Evolutionary conservation across 768 basidiomycete species (phyloP).

Genomic region (Boletus rubroflammeus): DNA sequence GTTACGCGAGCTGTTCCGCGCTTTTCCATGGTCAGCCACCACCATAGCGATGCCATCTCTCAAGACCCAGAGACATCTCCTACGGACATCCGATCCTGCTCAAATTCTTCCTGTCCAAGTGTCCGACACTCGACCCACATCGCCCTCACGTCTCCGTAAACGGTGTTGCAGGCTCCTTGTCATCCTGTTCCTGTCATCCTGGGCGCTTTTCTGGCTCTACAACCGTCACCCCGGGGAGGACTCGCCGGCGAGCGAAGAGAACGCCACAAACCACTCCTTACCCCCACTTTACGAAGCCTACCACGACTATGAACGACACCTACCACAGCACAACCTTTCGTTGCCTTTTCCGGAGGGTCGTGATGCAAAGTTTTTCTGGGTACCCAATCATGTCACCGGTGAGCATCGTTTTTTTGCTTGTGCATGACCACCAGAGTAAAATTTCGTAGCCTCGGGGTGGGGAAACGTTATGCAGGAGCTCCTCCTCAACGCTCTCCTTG

Average conservation of each 20-base stretch:
- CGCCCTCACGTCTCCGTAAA: neutral
- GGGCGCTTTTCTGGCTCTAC: constrained; percentile 19
- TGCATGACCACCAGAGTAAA: neutral
- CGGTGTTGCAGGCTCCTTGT: constrained; percentile 14
- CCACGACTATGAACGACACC: constrained; percentile 39
- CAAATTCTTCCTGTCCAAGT: constrained; percentile 18
- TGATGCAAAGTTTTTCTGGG: constrained; percentile 44
- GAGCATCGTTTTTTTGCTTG: constrained; percentile 3
- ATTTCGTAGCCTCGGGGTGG: constrained; percentile 49
- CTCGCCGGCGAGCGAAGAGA: constrained; percentile 2
- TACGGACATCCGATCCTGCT: neutral
- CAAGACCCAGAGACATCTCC: constrained; percentile 3
- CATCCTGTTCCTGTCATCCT: constrained; percentile 9
- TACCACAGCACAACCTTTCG: constrained; percentile 44
- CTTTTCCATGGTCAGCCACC: neutral
- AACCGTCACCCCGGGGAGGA: neutral
- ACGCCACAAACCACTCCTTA: constrained; percentile 9
- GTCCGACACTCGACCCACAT: constrained; percentile 3
- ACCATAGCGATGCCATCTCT: constrained; percentile 10
- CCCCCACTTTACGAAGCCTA: constrained; percentile 48
- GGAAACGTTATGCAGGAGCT: constrained; percentile 62
- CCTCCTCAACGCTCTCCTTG: constrained; percentile 48
- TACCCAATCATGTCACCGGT: constrained; percentile 46
- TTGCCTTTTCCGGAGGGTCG: constrained; percentile 40
- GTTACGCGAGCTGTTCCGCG: neutral